Evolutionary conservation across 139 green algal species (phyloP), one percentile per base, ranked within the genome.

Genomic region (Closterium sp.): DNA sequence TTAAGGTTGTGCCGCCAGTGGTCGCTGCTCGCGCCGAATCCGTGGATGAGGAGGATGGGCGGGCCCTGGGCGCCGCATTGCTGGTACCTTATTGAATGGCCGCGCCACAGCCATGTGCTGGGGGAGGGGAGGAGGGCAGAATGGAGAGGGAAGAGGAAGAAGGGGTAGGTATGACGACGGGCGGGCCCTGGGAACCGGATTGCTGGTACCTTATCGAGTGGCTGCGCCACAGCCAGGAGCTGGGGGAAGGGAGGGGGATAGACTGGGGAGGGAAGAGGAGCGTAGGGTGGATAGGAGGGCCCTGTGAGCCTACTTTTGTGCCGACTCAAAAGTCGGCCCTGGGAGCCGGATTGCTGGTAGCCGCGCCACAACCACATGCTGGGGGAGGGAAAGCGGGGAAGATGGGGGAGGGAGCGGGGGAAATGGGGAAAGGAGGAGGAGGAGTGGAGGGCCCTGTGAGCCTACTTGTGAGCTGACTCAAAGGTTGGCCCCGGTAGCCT

Each of bases 31-130:
- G 96, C 97, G 1, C 98, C 98, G 96, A 99, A 99, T 10, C 98
- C 98, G 87, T 99, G 98, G 6, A 99, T 95, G 29, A 97, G 93
- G 6, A 98, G 21, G 0, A 97, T 27, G 30, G 95, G 79, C 10
- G 95, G 96, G 6, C 85, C 92, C 31, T 86, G 10, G 27, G 93
- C 92, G 10, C 94, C 95, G 27, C 94, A 94, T 2, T 92, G 84
- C 90, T 98, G 97, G 92, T 99, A 99, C 9, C 98, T 95, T 6
- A 99, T 98, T 7, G 91, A 94, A 89, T 98, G 93, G 0, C 96
- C 97, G 9, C 95, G 34, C 97, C 97, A 99, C 2, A 30, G 45
- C 97, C 97, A 99, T 1, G 42, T 70, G 22, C 89, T 92, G 70
- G 27, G 27, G 13, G 38, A 90, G 29, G 73, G 62, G 2, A 79